phyloP scores from a whole-genome alignment of 129 eudicot genomes.

The Lonicera japonica region DNA sequence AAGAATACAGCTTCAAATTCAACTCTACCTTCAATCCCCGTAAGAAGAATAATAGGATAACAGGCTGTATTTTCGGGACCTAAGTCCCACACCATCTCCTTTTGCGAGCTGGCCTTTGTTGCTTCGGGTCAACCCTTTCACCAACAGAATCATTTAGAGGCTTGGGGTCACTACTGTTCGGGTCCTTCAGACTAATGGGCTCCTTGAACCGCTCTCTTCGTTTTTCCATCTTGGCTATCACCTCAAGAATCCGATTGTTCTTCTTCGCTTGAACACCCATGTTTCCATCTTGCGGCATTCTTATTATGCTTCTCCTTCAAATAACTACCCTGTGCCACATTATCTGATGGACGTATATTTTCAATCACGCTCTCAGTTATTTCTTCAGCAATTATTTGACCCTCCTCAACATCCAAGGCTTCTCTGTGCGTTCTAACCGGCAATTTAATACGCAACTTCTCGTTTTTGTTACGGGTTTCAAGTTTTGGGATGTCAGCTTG shows the following conservation, averaged over 20 bases:
- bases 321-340: slow-evolving; percentile 8
- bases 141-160: slow-evolving; percentile 10
- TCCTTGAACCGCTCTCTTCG: slow-evolving; percentile 72
- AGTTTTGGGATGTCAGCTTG: slow-evolving; percentile 9
- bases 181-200: slow-evolving; percentile 27
- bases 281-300: slow-evolving; percentile 9
- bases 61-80: not conserved
- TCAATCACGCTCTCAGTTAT: slow-evolving; percentile 9
- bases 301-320: slow-evolving; percentile 11
- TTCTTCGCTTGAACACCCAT: slow-evolving; percentile 16
- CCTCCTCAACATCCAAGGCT: slow-evolving; percentile 47
- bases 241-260: slow-evolving; percentile 46
- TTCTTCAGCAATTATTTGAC: slow-evolving; percentile 48
- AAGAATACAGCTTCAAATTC: not conserved
- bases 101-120: slow-evolving; percentile 68
- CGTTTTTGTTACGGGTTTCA: slow-evolving; percentile 10
- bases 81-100: slow-evolving; percentile 67
- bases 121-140: slow-evolving; percentile 23
- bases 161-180: slow-evolving; percentile 19
- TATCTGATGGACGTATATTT: slow-evolving; percentile 1
- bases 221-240: slow-evolving; percentile 75
- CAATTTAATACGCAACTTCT: slow-evolving; percentile 12
- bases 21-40: not conserved
- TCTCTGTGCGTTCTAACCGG: slow-evolving; percentile 13
- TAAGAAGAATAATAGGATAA: not conserved